Conservation (phyloP, 768 basidiomycete genomes). For the Trichaptum fuscoviolaceum region DNA sequence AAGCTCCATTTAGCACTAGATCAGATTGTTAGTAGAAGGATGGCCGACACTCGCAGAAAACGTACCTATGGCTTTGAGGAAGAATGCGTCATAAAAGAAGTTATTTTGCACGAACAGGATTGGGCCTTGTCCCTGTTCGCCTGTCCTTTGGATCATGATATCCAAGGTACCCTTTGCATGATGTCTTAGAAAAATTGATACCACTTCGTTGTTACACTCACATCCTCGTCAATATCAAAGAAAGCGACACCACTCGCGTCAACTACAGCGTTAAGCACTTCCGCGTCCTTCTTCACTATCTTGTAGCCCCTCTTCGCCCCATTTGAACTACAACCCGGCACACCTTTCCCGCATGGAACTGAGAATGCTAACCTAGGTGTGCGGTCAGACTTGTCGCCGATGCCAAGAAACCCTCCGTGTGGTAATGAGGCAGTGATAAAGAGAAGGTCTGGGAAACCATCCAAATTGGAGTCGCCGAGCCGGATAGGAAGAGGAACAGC, state of each 20-base stretch:
- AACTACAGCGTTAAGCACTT: constrained; percentile 55
- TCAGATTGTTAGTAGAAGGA: constrained; percentile 4
- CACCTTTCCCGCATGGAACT: constrained; percentile 49
- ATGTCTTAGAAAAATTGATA: constrained; percentile 3
- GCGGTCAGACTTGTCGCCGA: constrained; percentile 12
- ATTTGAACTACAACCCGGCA: constrained; percentile 50
- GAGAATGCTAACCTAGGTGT: constrained; percentile 62
- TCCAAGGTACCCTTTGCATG: constrained; percentile 74
- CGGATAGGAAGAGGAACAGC: constrained; percentile 72
- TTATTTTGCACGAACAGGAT: constrained; percentile 91
- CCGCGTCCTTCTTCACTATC: constrained; percentile 44
- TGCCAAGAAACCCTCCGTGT: constrained; percentile 23
- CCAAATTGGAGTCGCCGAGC: constrained; percentile 86
- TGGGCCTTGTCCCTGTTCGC: constrained; percentile 55
- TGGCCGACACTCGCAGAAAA: constrained; percentile 7
- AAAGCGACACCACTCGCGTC: constrained; percentile 80
- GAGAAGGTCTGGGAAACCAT: constrained; percentile 90
- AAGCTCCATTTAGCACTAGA: constrained; percentile 89
- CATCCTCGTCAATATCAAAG: constrained; percentile 94
- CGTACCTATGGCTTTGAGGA: constrained; percentile 91
- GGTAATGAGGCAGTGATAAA: constrained; percentile 46
- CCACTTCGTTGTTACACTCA: constrained; percentile 33
- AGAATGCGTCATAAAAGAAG: constrained; percentile 98
- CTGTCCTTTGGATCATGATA: constrained; percentile 84
- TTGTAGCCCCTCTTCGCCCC: constrained; percentile 65